These are phyloP conservation scores for Globisporangium sylvaticum DNA, from an alignment of 352 stramenopile genomes.

Conservation along the genomic window DNA sequence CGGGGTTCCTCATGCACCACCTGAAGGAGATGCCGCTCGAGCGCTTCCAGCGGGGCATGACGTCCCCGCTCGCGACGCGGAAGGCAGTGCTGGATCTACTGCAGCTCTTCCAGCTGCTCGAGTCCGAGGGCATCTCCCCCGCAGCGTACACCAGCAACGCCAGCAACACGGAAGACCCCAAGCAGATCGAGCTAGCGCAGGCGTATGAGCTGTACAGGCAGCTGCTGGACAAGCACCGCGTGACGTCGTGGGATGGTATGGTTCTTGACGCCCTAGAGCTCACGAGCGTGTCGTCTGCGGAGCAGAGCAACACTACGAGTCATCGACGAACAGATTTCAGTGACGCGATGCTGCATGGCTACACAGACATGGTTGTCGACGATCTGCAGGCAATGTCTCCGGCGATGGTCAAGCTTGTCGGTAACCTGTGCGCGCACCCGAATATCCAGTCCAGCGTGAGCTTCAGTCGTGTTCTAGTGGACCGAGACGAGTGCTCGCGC, in stretches of 20 bases:
- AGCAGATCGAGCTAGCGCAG: slow-evolving; percentile 36
- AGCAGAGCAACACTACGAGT: slow-evolving; percentile 1
- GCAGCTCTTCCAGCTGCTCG: slow-evolving; percentile 67
- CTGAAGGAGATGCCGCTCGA: slow-evolving; percentile 31
- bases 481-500: slow-evolving; percentile 26
- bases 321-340: slow-evolving; percentile 25
- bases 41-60: slow-evolving; percentile 31
- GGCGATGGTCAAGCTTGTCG: slow-evolving; percentile 53
- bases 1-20: slow-evolving; percentile 55
- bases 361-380: slow-evolving; percentile 68
- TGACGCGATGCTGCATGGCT: slow-evolving; percentile 30
- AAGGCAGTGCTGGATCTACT: slow-evolving; percentile 55
- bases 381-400: slow-evolving; percentile 66
- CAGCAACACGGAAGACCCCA: slow-evolving; percentile 9
- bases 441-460: slow-evolving; percentile 49
- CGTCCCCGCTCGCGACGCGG: slow-evolving; percentile 50
- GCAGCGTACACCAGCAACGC: slow-evolving; percentile 35
- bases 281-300: slow-evolving; percentile 13
- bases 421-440: slow-evolving; percentile 30
- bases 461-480: slow-evolving; percentile 43
- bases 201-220: slow-evolving; percentile 50
- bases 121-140: slow-evolving; percentile 46
- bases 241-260: slow-evolving; percentile 65
- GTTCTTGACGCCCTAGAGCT: slow-evolving; percentile 48
- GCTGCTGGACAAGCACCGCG: slow-evolving; percentile 44